phyloP scores from a whole-genome alignment of 202 grass and related monocot genomes.

The Carex arenaria region DNA sequence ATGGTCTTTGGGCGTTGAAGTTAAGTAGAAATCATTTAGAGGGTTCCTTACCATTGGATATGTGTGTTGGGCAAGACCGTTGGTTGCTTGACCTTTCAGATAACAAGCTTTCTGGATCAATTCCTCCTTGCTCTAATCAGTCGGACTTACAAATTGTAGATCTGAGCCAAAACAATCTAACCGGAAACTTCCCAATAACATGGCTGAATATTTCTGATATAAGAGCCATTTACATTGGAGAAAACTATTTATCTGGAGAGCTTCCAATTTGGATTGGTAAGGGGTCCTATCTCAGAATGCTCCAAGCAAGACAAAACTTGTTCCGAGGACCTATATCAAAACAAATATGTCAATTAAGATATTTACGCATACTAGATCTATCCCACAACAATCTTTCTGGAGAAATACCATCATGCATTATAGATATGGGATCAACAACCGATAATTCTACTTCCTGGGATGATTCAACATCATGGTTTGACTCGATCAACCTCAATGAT shows the following conservation, averaged over 20 bases:
- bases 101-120: constrained; percentile 24
- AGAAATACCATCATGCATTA: constrained; percentile 20
- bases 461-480: too few species aligned
- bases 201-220: not conserved
- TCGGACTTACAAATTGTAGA: not conserved
- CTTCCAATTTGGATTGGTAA: not conserved
- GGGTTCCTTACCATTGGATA: not conserved
- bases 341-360: not conserved
- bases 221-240: not conserved
- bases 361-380: constrained; percentile 20
- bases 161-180: constrained; percentile 16
- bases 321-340: constrained; percentile 17
- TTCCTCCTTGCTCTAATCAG: not conserved
- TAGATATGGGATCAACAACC: not conserved
- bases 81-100: not conserved
- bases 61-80: accelerated
- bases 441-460: too few species aligned
- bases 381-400: constrained; percentile 18
- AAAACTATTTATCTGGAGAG: constrained; percentile 12
- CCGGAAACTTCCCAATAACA: constrained; percentile 19
- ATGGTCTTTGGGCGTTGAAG: not conserved
- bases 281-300: not conserved
- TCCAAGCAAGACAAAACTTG: constrained; percentile 10
- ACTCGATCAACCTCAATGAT: too few species aligned
- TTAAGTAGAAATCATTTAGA: constrained; percentile 22